Evolutionary conservation across 345 rosid species (phyloP), one percentile per base, ranked within the genome.

Genomic region (Excoecaria cochinchinensis): DNA sequence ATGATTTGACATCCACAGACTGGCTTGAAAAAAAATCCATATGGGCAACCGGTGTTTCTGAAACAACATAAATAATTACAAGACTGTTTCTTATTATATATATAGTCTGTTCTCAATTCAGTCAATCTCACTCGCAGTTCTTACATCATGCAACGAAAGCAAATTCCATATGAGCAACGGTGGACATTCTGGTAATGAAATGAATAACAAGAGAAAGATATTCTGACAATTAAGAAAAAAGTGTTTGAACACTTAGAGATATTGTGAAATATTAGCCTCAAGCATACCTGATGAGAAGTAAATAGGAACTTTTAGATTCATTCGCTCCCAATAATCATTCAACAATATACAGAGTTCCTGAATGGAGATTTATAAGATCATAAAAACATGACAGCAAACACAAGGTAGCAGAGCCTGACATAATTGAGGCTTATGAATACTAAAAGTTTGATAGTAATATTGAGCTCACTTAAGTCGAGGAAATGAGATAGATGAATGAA

Each of bases 311-410:
- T 87, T 87, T 76, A 95, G 83, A 81, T 89, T 93, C 97, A 93
- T 86, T 71, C 96, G 96, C 77, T 93, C 98, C 98, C 99, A 93
- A 85, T 93, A 95, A 79, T 95, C 97, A 77, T 95, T 98, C 79
- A 95, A 86, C 82, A 95, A 79, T 83, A 93, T 88, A 79, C 98
- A 91, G 38, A 93, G 90, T 79, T 95, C 99, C 98, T 95, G 36
- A 36, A 66, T 47, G 65, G 59, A 46, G 46, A 76, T 53, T 24
- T 21, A 74, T 51, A 44, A 74, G 65, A 24, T 15, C 1, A 17
- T 15, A n/a, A 47, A 68, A 48, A 16, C 21, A 14, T 19, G 5
- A 4, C 38, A 5, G 40, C 19, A 52, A 55, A 21, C 38, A 36
- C 11, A 1, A 13, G 1, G 24, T 1, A 10, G 9, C 12, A 17